phyloP scores from a whole-genome alignment of 2,329 filamentous ascomycete genomes.

The Chalaropsis thielavioides region DNA sequence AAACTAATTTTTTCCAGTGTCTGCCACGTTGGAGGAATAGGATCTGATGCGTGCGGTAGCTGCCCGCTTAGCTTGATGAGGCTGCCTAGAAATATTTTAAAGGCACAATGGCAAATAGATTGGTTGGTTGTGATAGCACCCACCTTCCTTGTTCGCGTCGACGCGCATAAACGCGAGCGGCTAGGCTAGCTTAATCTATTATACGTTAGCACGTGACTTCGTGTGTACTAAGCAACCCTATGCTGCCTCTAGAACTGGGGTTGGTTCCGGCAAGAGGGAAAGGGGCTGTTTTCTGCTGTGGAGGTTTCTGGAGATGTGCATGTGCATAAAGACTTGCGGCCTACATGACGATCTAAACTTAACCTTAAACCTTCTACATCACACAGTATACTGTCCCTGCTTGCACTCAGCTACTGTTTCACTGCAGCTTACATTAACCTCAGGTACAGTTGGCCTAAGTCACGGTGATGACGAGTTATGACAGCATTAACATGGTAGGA shows the following conservation, averaged over 20 bases:
- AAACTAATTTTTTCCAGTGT: not conserved
- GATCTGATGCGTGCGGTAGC: not conserved
- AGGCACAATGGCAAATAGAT: not conserved
- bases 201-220: constrained; percentile 9
- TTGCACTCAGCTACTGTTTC: not conserved
- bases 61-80: not conserved
- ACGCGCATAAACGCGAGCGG: not conserved
- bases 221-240: not conserved
- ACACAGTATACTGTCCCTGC: not conserved
- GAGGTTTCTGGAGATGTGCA: not conserved
- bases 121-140: constrained; percentile 1
- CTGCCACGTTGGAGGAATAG: not conserved
- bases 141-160: not conserved
- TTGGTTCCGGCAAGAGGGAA: too few relatives aligned
- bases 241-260: not conserved
- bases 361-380: not conserved
- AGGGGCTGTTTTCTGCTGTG: not conserved
- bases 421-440: not conserved
- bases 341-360: not conserved
- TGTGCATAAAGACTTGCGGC: not conserved
- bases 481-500: not conserved
- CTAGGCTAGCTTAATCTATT: not conserved
- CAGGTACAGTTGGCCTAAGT: not conserved
- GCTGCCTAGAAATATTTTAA: constrained; percentile 1
- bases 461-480: too few relatives aligned